Percentiles rank a stretch among this genome's conserved stretches.
These are phyloP conservation scores for Colletotrichum sp. DNA, from an alignment of 2,329 filamentous ascomycete species.

Conservation along the genomic window DNA sequence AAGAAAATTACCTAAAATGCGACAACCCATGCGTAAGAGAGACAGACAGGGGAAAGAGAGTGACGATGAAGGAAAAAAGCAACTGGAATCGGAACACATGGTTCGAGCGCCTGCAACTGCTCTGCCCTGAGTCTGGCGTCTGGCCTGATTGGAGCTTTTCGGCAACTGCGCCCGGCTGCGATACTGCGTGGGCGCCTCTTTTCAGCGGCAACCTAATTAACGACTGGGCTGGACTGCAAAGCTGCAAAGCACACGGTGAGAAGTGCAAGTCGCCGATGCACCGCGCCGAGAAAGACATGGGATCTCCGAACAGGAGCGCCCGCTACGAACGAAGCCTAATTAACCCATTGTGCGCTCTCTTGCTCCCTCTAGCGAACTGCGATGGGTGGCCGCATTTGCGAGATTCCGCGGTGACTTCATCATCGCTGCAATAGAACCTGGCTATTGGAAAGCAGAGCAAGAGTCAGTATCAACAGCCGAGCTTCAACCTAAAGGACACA, in stretches of 20 bases:
- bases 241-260: background rate
- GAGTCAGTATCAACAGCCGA: background rate
- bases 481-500: background rate
- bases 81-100: slow-evolving; percentile 7
- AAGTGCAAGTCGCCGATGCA: background rate
- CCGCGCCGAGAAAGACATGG: background rate
- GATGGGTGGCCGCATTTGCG: background rate
- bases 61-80: background rate
- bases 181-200: background rate
- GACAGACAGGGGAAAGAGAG: background rate
- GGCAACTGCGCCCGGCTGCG: background rate
- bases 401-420: background rate
- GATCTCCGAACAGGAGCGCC: background rate
- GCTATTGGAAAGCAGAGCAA: background rate
- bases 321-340: background rate
- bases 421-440: background rate
- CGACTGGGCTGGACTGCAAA: background rate
- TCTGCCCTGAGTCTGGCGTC: background rate
- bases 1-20: background rate
- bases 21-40: background rate
- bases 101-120: slow-evolving; percentile 17
- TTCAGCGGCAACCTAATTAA: background rate
- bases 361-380: background rate
- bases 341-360: background rate
- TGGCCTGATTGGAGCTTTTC: background rate